Evolutionary conservation across 1,284 basidiomycete species (phyloP).

Genomic region (Termitomyces sp.): DNA sequence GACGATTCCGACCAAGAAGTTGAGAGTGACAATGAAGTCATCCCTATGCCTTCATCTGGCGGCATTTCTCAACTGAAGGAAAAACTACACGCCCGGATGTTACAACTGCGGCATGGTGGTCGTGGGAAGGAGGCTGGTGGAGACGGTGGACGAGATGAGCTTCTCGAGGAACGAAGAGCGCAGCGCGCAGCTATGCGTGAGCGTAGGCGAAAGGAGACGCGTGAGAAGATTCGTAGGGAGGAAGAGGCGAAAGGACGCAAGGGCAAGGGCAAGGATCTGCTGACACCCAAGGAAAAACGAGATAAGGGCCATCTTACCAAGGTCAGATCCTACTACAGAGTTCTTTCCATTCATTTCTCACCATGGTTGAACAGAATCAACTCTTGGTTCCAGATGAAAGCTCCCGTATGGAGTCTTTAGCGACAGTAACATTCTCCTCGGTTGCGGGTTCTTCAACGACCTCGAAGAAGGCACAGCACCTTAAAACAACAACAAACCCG

Average conservation of each 20-base stretch:
- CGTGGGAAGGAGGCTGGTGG: conserved; percentile 19
- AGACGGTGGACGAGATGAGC: conserved; percentile 60
- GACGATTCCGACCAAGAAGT: conserved; percentile 19
- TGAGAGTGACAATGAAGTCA: conserved; percentile 30
- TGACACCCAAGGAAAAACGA: conserved; percentile 27
- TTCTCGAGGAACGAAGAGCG: conserved; percentile 73
- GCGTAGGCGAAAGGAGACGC: conserved; percentile 76
- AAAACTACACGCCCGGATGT: conserved; percentile 77
- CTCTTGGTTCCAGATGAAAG: conserved; percentile 61
- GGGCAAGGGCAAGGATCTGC: conserved; percentile 37
- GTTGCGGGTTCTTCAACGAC: conserved; percentile 44
- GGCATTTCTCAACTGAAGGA: conserved; percentile 71
- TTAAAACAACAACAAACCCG: conserved; percentile 75
- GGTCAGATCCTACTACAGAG: conserved; percentile 31
- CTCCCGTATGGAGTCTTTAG: conserved; percentile 36
- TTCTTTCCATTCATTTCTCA: neutral
- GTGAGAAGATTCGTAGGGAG: conserved; percentile 68
- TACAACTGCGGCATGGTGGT: conserved; percentile 54
- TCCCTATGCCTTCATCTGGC: conserved; percentile 67
- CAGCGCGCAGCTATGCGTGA: conserved; percentile 81
- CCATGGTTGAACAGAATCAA: conserved; percentile 48
- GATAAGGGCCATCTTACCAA: conserved; percentile 46
- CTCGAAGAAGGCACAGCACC: conserved; percentile 45
- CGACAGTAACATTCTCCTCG: conserved; percentile 70
- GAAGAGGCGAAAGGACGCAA: conserved; percentile 49